Percentiles rank a stretch among this genome's conserved stretches.
Conservation (phyloP, 2,329 filamentous ascomycete genomes). For the Calonectria pseudoturangicola region DNA sequence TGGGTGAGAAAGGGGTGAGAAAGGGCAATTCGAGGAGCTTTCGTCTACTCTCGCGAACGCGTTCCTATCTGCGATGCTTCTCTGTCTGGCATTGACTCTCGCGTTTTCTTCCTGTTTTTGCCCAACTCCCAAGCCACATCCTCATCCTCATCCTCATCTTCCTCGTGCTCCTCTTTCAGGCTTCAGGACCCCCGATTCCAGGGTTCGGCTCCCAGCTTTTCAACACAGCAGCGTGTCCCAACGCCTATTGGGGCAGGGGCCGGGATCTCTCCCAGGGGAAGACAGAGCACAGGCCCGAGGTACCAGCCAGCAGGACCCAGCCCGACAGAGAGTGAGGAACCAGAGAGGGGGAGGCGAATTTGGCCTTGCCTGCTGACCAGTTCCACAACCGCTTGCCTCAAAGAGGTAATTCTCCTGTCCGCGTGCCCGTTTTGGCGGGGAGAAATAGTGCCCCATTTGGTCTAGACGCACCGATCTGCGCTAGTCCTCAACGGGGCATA, state of each 20-base stretch:
- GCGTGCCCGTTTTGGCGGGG: slow-evolving; percentile 47
- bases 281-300: slow-evolving; percentile 50
- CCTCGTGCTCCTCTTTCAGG: slow-evolving; percentile 37
- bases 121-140: slow-evolving; percentile 12
- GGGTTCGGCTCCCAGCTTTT: slow-evolving; percentile 43
- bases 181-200: slow-evolving; percentile 43
- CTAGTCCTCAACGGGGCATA: slow-evolving; percentile 41
- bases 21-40: slow-evolving; percentile 23
- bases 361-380: slow-evolving; percentile 53
- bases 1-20: slow-evolving; percentile 16
- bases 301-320: slow-evolving; percentile 41
- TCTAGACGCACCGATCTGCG: neutral
- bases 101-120: slow-evolving; percentile 22
- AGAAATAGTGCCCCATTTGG: slow-evolving; percentile 35
- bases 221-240: slow-evolving; percentile 50
- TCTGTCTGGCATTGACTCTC: slow-evolving; percentile 1
- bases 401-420: slow-evolving; percentile 51
- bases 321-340: slow-evolving; percentile 21
- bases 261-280: slow-evolving; percentile 51
- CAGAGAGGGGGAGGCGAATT: slow-evolving; percentile 55
- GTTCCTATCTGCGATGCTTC: neutral
- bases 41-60: slow-evolving; percentile 7
- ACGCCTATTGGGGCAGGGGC: slow-evolving; percentile 47
- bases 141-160: slow-evolving; percentile 9
- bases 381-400: slow-evolving; percentile 49